These are phyloP conservation scores for Melaleuca quinquenervia DNA, from an alignment of 345 rosid species.

Conservation along the genomic window DNA sequence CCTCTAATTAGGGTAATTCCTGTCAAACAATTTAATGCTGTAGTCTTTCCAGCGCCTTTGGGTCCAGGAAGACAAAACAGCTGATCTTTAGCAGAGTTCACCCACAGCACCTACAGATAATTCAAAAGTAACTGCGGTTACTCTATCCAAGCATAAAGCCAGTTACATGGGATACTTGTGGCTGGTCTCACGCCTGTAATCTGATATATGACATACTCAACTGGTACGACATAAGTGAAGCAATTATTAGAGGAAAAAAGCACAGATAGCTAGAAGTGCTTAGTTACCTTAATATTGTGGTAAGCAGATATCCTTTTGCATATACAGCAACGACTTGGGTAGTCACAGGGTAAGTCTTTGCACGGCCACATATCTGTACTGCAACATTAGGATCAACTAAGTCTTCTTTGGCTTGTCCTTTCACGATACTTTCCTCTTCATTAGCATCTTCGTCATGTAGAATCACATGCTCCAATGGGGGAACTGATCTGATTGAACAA, in stretches of 20 bases:
- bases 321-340: constrained; percentile 37
- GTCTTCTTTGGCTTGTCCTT: constrained; percentile 38
- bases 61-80: constrained; percentile 94
- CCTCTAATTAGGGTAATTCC: constrained; percentile 73
- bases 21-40: constrained; percentile 72
- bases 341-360: constrained; percentile 64
- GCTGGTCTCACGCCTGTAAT: neutral
- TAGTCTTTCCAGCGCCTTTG: constrained; percentile 95
- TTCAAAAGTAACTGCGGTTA: neutral
- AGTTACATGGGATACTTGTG: neutral
- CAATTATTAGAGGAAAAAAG: neutral
- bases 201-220: neutral
- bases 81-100: constrained; percentile 76
- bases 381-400: constrained; percentile 47
- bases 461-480: constrained; percentile 35
- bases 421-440: constrained; percentile 66
- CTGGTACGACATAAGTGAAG: neutral
- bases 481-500: constrained; percentile 59
- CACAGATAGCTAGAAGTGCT: neutral
- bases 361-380: constrained; percentile 75
- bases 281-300: constrained; percentile 67
- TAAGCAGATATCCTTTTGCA: constrained; percentile 77
- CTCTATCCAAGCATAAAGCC: neutral
- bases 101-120: constrained; percentile 57
- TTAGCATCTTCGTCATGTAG: constrained; percentile 86